Percentiles rank a stretch among this genome's conserved stretches.
Conservation (phyloP, 2,329 filamentous ascomycete genomes). For the Colletotrichum coccodes region DNA sequence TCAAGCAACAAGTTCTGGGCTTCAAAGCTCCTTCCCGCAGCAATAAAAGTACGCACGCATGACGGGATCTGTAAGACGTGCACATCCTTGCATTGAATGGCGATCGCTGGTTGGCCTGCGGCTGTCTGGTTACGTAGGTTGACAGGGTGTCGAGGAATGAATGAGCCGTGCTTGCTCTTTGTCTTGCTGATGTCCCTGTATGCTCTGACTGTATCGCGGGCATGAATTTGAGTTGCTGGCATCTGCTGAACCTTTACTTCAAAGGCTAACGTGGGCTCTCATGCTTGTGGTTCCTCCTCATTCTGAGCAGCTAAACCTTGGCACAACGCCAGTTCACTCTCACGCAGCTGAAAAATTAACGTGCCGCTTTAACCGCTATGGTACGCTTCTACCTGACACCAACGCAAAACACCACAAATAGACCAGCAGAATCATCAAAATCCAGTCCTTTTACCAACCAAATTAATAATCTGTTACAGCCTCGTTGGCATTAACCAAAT, state of each 20-base stretch:
- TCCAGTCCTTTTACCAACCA: no score
- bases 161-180: constrained; percentile 2
- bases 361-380: no score
- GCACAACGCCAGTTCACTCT: no score
- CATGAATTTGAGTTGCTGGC: neutral
- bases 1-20: neutral
- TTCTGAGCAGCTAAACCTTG: no score
- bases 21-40: neutral
- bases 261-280: neutral
- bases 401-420: no score
- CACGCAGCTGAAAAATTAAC: no score
- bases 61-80: neutral
- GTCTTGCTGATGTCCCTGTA: neutral
- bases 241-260: neutral
- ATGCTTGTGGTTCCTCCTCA: neutral
- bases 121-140: constrained; percentile 7
- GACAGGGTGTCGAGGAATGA: neutral
- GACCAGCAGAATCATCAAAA: no score
- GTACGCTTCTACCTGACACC: no score
- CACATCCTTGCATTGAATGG: neutral
- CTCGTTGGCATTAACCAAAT: no score
- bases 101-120: constrained; percentile 1
- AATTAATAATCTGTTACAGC: no score
- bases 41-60: neutral
- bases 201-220: neutral